phyloP scores from a whole-genome alignment of 768 basidiomycete species.

The Coprinopsis strossmayeri region DNA sequence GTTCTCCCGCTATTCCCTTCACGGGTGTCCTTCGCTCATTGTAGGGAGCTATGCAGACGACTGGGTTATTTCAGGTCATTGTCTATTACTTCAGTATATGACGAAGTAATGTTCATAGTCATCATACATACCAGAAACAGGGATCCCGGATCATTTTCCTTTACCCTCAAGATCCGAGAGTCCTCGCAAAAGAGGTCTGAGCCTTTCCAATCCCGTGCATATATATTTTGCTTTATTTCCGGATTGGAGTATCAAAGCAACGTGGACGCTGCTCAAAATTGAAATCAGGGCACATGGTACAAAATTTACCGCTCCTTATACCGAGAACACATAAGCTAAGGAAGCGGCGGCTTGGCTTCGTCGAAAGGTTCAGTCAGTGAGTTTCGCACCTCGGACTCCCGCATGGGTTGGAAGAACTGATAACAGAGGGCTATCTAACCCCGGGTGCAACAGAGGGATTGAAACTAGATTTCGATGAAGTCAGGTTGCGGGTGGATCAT shows the following conservation, averaged over 20 bases:
- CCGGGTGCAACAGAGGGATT: neutral
- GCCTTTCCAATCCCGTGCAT: neutral
- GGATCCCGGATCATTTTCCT: neutral
- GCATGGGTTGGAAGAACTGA: neutral
- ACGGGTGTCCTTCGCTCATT: too few species aligned
- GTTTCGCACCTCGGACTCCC: neutral
- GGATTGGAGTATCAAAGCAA: neutral
- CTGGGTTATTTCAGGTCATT: too few species aligned
- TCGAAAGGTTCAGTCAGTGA: neutral
- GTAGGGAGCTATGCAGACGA: too few species aligned
- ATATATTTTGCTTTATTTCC: neutral
- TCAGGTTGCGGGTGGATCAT: conserved; percentile 2
- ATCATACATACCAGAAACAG: neutral
- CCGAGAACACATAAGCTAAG: too few species aligned
- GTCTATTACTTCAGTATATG: too few species aligned
- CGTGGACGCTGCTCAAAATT: neutral
- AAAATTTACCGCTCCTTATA: too few species aligned
- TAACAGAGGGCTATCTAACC: neutral
- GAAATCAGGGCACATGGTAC: neutral
- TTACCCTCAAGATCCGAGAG: neutral
- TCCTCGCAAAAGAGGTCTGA: neutral
- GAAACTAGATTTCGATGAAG: neutral
- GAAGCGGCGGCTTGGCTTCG: neutral
- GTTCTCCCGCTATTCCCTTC: too few species aligned
- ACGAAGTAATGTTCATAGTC: neutral